A percentile compares a stretch with the other conserved stretches of the same genome.
These are phyloP conservation scores for Cutaneotrichosporon spelunceum DNA, from an alignment of 1,284 basidiomycete genomes.

Conservation along the genomic window DNA sequence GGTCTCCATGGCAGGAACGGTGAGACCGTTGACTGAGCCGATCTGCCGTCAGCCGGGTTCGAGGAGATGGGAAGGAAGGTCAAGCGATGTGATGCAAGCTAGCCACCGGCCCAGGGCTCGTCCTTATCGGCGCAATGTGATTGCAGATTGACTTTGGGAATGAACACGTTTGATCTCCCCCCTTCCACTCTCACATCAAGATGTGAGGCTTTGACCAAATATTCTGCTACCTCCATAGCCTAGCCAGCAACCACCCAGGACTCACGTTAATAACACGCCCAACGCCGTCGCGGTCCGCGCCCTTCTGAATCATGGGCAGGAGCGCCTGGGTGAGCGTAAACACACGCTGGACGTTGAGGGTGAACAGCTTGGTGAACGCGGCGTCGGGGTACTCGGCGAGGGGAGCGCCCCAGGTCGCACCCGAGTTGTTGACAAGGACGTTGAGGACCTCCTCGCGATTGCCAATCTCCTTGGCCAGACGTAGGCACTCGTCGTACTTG, in stretches of 20 bases:
- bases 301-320: conserved; percentile 61
- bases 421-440: conserved; percentile 58
- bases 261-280: conserved; percentile 60
- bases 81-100: not conserved
- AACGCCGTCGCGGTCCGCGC: conserved; percentile 54
- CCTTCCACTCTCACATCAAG: no score
- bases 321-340: conserved; percentile 68
- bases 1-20: conserved; percentile 60
- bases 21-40: conserved; percentile 62
- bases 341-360: conserved; percentile 65
- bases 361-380: conserved; percentile 55
- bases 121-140: no score
- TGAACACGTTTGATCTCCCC: no score
- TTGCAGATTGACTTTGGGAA: no score
- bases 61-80: not conserved
- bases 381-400: conserved; percentile 60
- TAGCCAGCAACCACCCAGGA: no score
- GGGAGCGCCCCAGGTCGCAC: conserved; percentile 62
- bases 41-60: conserved; percentile 43
- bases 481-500: conserved; percentile 60
- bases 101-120: no score
- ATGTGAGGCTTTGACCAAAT: not conserved
- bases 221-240: not conserved
- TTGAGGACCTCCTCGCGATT: conserved; percentile 54
- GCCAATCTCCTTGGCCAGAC: conserved; percentile 58